These are phyloP conservation scores for Metarhizium robertsii DNA, from an alignment of 2,329 filamentous ascomycete genomes.

Conservation along the genomic window DNA sequence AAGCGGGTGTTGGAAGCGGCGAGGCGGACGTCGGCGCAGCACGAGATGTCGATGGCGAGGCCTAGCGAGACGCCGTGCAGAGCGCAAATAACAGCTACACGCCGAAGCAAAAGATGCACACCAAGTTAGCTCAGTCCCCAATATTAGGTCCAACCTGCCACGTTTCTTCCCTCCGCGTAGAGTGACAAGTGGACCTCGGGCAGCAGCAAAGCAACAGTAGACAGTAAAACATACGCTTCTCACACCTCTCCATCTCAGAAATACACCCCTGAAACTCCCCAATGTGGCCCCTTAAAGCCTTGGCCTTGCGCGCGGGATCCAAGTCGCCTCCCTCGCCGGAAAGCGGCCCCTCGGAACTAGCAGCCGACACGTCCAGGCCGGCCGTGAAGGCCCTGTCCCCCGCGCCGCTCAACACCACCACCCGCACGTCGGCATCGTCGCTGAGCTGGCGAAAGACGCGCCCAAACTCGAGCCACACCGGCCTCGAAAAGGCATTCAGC, in stretches of 20 bases:
- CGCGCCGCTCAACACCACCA: slow-evolving; percentile 69
- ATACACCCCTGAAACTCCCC: slow-evolving; percentile 74
- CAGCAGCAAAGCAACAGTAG: background rate
- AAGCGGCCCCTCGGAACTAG: slow-evolving; percentile 42
- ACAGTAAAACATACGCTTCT: slow-evolving; percentile 54
- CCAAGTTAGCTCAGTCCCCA: background rate
- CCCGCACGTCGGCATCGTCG: slow-evolving; percentile 60
- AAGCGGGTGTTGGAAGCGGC: slow-evolving; percentile 51
- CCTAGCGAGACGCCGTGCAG: slow-evolving; percentile 73
- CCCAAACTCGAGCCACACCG: slow-evolving; percentile 80
- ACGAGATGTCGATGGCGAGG: slow-evolving; percentile 65
- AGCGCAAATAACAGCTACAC: slow-evolving; percentile 65
- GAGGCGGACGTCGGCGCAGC: slow-evolving; percentile 62
- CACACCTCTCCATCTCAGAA: slow-evolving; percentile 68
- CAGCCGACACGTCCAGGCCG: slow-evolving; percentile 73
- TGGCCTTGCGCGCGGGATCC: slow-evolving; percentile 59
- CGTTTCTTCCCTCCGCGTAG: slow-evolving; percentile 20
- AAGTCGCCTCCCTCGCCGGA: slow-evolving; percentile 16
- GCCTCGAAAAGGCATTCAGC: slow-evolving; percentile 77
- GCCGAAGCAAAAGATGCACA: background rate
- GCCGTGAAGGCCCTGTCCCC: slow-evolving; percentile 79
- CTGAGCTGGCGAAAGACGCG: slow-evolving; percentile 65
- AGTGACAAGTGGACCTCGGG: background rate
- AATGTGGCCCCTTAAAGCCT: slow-evolving; percentile 56
- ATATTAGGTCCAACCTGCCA: background rate